phyloP scores from a whole-genome alignment of 495 filamentous ascomycete genomes.

The Talaromyces trachyspermus region DNA sequence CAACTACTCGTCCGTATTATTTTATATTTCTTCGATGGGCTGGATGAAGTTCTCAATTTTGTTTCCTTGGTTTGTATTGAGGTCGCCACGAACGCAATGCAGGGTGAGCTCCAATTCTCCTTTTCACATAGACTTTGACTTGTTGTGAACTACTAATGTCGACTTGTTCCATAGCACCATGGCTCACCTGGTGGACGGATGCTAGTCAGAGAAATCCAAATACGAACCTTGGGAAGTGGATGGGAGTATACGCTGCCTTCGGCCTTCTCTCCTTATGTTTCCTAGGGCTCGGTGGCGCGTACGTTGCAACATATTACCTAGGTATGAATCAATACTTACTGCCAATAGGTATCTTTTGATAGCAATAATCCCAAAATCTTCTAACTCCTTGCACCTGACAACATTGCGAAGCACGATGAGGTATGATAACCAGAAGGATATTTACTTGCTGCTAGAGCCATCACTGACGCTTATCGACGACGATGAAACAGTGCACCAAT shows the following conservation, averaged over 20 bases:
- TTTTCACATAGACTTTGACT: neutral
- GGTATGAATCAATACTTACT: neutral
- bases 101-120: neutral
- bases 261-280: slow-evolving; percentile 2
- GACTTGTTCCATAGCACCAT: slow-evolving; percentile 10
- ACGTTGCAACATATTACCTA: neutral
- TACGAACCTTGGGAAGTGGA: slow-evolving; percentile 25
- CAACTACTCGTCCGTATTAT: neutral
- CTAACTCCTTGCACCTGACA: neutral
- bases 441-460: neutral
- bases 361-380: neutral
- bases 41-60: slow-evolving; percentile 2
- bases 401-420: neutral
- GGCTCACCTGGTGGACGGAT: slow-evolving; percentile 28
- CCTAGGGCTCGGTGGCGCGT: neutral
- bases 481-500: slow-evolving; percentile 1
- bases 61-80: neutral
- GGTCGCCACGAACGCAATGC: slow-evolving; percentile 4
- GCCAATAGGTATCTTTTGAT: neutral
- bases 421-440: neutral
- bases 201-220: slow-evolving; percentile 19
- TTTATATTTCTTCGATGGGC: slow-evolving; percentile 1
- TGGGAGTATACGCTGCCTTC: slow-evolving; percentile 49
- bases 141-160: too few species aligned
- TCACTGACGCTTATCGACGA: neutral